Base-by-base conservation (phyloP, 2,329 filamentous ascomycete species). In the Colletotrichum limetticola region DNA sequence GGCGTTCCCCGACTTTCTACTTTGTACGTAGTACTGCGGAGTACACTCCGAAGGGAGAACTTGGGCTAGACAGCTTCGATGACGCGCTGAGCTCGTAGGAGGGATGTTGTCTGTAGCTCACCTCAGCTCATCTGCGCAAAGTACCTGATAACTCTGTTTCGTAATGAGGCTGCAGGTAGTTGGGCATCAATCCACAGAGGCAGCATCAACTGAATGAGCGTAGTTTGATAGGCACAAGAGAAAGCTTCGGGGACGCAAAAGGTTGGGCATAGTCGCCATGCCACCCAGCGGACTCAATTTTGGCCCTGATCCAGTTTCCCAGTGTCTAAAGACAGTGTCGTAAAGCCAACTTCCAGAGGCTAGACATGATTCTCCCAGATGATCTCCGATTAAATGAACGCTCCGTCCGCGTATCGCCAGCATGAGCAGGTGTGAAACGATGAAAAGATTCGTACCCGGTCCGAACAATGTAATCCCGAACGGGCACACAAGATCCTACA, bases 281-380 rank as follows among this genome's bases (percentile, higher is more conserved):
- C 30, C 55, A 58, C 62, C 63, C 68, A 49, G 42, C 28, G 35
- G 64, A 57, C 57, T 28, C 68, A 42, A 53, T 24, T 24, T 46
- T 37, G 68, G 68, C 56, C 57, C 32, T 24, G 11, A 11, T 55
- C 49, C 37, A 16, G 46, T 61, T 37, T 37, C 42, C 37, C 64
- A 7, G 16, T 24, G 42, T 57, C 49, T 42, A 57, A 8, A 57
- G 32, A 42, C 19, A 42, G n/a, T 16, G 24, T 65, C 30, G 52
- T 56, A 35, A 22, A 26, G 49, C 62, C 62, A 32, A n/a, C 30
- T 42, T 49, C 19, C 22, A 28, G 12, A 16, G 49, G 22, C 22
- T n/a, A 4, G 28, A 30, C 32, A 26, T 16, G 9, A 49, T 49
- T 63, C 52, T 63, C 52, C 49, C 62, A 57, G n/a, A 37, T 65